These are phyloP conservation scores for Gliomastix tumulicola DNA, from an alignment of 2,329 filamentous ascomycete genomes.

Conservation along the genomic window DNA sequence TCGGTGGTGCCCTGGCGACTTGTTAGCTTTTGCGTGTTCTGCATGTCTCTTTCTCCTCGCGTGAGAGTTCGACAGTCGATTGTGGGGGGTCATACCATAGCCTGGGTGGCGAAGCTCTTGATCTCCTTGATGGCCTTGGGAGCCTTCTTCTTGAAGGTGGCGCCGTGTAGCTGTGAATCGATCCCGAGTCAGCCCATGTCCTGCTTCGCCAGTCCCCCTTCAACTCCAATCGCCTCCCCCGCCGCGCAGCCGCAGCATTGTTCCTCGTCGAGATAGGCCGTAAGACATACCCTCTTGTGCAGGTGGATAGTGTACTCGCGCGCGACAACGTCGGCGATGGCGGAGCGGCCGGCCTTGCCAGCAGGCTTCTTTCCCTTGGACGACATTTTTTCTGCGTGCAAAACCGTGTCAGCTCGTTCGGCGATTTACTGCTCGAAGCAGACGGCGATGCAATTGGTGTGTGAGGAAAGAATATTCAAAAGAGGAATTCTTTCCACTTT, in stretches of 20 bases:
- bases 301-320: constrained; percentile 99
- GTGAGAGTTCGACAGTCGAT: neutral
- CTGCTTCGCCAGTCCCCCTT: no score
- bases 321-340: constrained; percentile 97
- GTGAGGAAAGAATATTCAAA: no score
- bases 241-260: no score
- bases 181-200: no score
- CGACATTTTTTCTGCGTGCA: constrained; percentile 38
- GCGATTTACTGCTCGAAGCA: no score
- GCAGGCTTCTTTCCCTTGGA: constrained; percentile 29
- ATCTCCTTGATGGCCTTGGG: constrained; percentile 99
- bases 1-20: constrained; percentile 82
- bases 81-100: constrained; percentile 70
- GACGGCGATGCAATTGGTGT: no score
- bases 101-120: constrained; percentile 82
- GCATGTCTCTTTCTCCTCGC: constrained; percentile 6
- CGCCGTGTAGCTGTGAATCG: constrained; percentile 75
- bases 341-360: constrained; percentile 62
- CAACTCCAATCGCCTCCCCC: no score
- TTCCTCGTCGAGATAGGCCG: no score
- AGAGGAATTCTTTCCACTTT: no score
- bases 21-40: constrained; percentile 1
- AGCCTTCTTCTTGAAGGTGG: constrained; percentile 99
- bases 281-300: constrained; percentile 80
- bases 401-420: no score